These are phyloP conservation scores for Hypoxylon sp. DNA, from an alignment of 2,329 filamentous ascomycete species.

Conservation along the genomic window DNA sequence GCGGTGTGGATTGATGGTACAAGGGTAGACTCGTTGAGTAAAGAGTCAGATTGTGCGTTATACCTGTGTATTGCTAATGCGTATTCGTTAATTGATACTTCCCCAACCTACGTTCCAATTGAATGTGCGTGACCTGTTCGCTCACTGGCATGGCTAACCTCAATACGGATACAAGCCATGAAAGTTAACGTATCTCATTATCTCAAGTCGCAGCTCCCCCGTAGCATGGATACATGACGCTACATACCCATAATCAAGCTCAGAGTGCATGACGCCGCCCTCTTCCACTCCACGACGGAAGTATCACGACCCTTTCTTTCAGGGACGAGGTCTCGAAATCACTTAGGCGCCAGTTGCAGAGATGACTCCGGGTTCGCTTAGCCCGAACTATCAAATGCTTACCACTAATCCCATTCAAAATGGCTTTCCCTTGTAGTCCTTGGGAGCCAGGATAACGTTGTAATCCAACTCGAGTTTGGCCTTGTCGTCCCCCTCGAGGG, in stretches of 20 bases:
- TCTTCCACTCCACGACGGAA: neutral
- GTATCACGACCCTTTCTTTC: neutral
- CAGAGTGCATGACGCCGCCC: neutral
- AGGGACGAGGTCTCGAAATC: neutral
- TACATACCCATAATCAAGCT: conserved; percentile 6
- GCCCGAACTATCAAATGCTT: neutral
- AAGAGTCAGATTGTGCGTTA: no score
- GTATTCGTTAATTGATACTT: conserved; percentile 10
- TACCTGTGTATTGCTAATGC: conserved; percentile 24
- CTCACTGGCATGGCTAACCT: neutral
- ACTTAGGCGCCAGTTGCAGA: neutral
- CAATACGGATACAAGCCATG: neutral
- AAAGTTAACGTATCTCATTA: conserved; percentile 12
- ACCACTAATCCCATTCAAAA: conserved; percentile 34
- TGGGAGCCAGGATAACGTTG: conserved; percentile 58
- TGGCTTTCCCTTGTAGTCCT: conserved; percentile 58
- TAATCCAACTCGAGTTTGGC: conserved; percentile 50
- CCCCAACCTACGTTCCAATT: neutral
- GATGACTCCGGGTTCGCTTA: neutral
- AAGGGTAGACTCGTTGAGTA: neutral
- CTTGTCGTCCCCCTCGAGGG: conserved; percentile 51
- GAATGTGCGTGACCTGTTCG: neutral
- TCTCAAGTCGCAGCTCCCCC: neutral
- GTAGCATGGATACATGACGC: neutral
- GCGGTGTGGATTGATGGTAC: conserved; percentile 1